These are phyloP conservation scores for Amoeboaphelidium protococcarum DNA, from an alignment of 371 early-diverging fungal species.

Conservation along the genomic window DNA sequence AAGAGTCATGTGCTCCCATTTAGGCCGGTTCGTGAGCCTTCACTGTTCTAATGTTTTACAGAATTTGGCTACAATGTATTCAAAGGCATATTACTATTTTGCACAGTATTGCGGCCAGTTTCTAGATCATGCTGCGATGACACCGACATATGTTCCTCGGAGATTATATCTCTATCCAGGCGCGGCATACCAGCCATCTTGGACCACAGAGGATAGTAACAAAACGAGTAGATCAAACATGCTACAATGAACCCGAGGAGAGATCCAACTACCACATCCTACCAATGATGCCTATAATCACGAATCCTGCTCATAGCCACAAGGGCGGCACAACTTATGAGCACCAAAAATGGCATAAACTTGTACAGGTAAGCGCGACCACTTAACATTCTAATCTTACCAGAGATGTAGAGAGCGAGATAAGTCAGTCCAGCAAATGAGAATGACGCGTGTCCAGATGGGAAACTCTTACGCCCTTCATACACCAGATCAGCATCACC, in stretches of 20 bases:
- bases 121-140: no score
- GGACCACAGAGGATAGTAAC: no score
- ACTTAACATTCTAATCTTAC: conserved; percentile 38
- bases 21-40: no score
- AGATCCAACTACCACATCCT: conserved; percentile 41
- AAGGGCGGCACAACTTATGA: conserved; percentile 27
- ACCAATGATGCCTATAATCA: conserved; percentile 66
- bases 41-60: no score
- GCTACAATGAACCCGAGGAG: conserved; percentile 23
- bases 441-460: conserved; percentile 9
- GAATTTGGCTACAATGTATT: no score
- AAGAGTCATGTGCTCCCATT: no score
- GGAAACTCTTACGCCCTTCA: conserved; percentile 10
- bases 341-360: conserved; percentile 26
- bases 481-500: conserved; percentile 2
- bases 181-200: no score
- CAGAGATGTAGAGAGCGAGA: conserved; percentile 35
- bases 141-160: no score
- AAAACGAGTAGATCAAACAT: conserved; percentile 35
- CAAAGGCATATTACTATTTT: no score
- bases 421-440: conserved; percentile 45
- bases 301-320: conserved; percentile 36
- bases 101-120: no score
- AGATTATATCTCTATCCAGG: no score
- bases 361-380: conserved; percentile 35